Percentiles rank a stretch among this genome's conserved stretches.
These are phyloP conservation scores for Dictyostelium intermedium DNA, from an alignment of 78 protist species.

Conservation along the genomic window DNA sequence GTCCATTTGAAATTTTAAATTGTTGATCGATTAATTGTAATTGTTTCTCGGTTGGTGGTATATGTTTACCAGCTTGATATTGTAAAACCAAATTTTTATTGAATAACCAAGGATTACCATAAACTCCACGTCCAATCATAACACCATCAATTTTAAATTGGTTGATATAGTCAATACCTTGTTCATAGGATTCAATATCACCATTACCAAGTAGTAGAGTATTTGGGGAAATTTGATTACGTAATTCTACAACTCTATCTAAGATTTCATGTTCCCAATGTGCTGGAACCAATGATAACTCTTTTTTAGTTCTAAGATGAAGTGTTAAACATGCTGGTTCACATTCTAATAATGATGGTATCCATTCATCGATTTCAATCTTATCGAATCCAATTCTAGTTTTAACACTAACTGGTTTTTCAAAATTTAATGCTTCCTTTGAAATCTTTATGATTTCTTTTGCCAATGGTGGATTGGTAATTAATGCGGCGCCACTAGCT, in stretches of 20 bases:
- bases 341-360: slow-evolving; percentile 6
- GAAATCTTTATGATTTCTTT: neutral
- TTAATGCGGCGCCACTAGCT: slow-evolving; percentile 51
- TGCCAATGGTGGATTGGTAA: slow-evolving; percentile 6
- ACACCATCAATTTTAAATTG: slow-evolving; percentile 21
- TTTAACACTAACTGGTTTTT: slow-evolving; percentile 45
- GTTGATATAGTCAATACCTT: neutral
- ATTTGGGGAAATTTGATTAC: neutral
- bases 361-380: slow-evolving; percentile 58
- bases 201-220: slow-evolving; percentile 58
- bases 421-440: neutral
- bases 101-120: slow-evolving; percentile 75
- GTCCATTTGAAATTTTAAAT: neutral
- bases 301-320: slow-evolving; percentile 64
- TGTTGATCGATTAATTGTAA: neutral
- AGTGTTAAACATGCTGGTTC: slow-evolving; percentile 32
- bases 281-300: slow-evolving; percentile 52
- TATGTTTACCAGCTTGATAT: neutral
- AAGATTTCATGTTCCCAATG: slow-evolving; percentile 58
- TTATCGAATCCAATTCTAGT: slow-evolving; percentile 72
- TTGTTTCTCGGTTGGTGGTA: neutral
- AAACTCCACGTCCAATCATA: slow-evolving; percentile 53
- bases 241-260: neutral
- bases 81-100: neutral
- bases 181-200: slow-evolving; percentile 20